phyloP scores from a whole-genome alignment of 805 yeast species.

The Gaillardinia entomophila region DNA sequence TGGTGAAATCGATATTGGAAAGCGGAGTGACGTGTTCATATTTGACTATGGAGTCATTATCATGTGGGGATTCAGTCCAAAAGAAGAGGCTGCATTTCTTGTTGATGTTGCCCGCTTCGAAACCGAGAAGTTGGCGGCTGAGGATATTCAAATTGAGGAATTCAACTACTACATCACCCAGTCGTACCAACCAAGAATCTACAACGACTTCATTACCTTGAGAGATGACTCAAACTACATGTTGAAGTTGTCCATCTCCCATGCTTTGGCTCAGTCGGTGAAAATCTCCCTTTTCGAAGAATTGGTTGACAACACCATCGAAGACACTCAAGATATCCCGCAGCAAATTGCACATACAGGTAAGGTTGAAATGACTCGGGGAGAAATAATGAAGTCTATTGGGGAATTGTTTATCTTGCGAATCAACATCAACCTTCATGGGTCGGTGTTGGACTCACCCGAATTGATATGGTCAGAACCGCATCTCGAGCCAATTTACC shows the following conservation, averaged over 20 bases:
- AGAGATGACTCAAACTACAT: conserved; percentile 87
- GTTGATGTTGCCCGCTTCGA: conserved; percentile 86
- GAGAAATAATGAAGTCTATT: conserved; percentile 93
- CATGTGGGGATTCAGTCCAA: conserved; percentile 87
- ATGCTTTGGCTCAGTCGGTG: conserved; percentile 93
- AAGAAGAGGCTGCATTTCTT: conserved; percentile 78
- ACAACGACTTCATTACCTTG: conserved; percentile 90
- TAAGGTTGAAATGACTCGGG: conserved; percentile 89
- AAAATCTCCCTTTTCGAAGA: conserved; percentile 95
- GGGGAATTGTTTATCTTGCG: conserved; percentile 91
- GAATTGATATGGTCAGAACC: conserved; percentile 99
- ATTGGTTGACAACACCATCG: conserved; percentile 92
- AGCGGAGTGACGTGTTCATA: conserved; percentile 73
- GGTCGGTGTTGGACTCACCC: conserved; percentile 90
- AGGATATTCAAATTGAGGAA: conserved; percentile 91
- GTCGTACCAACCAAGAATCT: conserved; percentile 91
- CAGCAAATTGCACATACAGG: conserved; percentile 93
- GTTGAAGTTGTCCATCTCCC: conserved; percentile 89
- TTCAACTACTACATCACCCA: conserved; percentile 92
- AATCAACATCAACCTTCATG: conserved; percentile 77
- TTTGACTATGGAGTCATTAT: conserved; percentile 98
- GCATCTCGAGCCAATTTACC: conserved; percentile 93
- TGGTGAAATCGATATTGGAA: conserved; percentile 86
- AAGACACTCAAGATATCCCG: conserved; percentile 95
- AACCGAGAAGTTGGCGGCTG: conserved; percentile 83